Conservation (phyloP, 179 eudicot genomes). For the Pouteria campechiana region DNA sequence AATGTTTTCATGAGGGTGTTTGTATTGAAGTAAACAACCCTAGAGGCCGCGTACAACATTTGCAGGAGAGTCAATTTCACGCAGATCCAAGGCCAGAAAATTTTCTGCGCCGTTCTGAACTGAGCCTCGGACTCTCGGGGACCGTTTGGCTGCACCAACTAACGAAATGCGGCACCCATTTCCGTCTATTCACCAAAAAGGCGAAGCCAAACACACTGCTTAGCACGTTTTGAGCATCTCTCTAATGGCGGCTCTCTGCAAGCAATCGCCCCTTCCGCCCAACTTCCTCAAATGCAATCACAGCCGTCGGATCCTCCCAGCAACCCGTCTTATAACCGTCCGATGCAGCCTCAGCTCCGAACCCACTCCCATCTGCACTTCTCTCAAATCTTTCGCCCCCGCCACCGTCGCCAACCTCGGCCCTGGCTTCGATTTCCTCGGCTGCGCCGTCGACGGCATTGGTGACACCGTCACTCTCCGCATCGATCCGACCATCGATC, state of each 20-base stretch:
- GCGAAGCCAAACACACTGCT: no score
- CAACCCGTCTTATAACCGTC: neutral
- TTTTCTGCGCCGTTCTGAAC: no score
- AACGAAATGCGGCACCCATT: no score
- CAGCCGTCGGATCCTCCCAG: conserved; percentile 1
- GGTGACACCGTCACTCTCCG: conserved; percentile 61
- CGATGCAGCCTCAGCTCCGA: conserved; percentile 36
- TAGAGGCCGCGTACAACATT: no score
- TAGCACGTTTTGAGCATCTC: no score
- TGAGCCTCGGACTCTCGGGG: no score
- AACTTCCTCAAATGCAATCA: conserved; percentile 7
- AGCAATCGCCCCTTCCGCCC: conserved; percentile 6
- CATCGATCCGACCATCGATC: conserved; percentile 32
- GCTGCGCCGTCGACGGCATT: conserved; percentile 76
- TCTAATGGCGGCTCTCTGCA: conserved; percentile 13
- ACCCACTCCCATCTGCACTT: conserved; percentile 54
- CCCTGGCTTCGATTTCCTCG: conserved; percentile 85
- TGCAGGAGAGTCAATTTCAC: no score
- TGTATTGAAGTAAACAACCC: no score
- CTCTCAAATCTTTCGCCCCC: conserved; percentile 78
- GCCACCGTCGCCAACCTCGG: conserved; percentile 98
- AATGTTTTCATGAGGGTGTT: no score
- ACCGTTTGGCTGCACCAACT: no score
- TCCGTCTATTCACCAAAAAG: no score
- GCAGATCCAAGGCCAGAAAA: no score